Evolutionary conservation across 108 stramenopile species (phyloP).

Genomic region (Skeletonema costatum): DNA sequence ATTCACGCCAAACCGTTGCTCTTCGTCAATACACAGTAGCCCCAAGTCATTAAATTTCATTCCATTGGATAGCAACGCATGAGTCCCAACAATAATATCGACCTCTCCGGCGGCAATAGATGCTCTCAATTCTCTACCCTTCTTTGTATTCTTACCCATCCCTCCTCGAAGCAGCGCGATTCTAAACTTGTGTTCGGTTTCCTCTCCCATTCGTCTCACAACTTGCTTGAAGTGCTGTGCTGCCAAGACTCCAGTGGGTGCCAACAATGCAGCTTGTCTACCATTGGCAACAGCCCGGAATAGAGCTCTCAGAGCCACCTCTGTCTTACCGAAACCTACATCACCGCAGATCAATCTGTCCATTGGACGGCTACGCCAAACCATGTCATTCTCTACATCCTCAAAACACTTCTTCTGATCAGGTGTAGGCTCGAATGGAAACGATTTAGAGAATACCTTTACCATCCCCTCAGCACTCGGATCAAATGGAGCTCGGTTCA

Average conservation of each 20-base stretch:
- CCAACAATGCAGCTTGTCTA: conserved; percentile 90
- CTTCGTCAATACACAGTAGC: conserved; percentile 94
- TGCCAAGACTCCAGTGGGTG: conserved; percentile 94
- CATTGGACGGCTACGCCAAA: conserved; percentile 93
- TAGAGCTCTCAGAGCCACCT: conserved; percentile 92
- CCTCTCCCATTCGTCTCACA: conserved; percentile 73
- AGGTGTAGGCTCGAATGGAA: conserved; percentile 79
- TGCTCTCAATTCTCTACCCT: conserved; percentile 68
- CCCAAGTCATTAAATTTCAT: conserved; percentile 87
- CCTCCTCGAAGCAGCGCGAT: conserved; percentile 74
- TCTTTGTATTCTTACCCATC: conserved; percentile 75
- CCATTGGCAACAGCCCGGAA: conserved; percentile 83
- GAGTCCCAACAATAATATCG: conserved; percentile 92
- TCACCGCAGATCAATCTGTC: conserved; percentile 96
- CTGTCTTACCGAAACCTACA: conserved; percentile 99
- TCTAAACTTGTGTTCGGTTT: conserved; percentile 57
- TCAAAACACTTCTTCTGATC: conserved; percentile 90
- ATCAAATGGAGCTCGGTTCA: conserved; percentile 70
- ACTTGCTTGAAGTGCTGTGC: conserved; percentile 89
- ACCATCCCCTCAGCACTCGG: conserved; percentile 64
- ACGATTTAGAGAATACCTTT: conserved; percentile 72
- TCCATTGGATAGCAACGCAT: conserved; percentile 81
- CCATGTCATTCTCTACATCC: conserved; percentile 95
- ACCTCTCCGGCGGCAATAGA: conserved; percentile 67
- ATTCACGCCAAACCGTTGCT: conserved; percentile 96